A percentile compares a stretch with the other conserved stretches of the same genome.
Conservation (phyloP, 2,329 filamentous ascomycete genomes). For the Bipolaris victoriae region DNA sequence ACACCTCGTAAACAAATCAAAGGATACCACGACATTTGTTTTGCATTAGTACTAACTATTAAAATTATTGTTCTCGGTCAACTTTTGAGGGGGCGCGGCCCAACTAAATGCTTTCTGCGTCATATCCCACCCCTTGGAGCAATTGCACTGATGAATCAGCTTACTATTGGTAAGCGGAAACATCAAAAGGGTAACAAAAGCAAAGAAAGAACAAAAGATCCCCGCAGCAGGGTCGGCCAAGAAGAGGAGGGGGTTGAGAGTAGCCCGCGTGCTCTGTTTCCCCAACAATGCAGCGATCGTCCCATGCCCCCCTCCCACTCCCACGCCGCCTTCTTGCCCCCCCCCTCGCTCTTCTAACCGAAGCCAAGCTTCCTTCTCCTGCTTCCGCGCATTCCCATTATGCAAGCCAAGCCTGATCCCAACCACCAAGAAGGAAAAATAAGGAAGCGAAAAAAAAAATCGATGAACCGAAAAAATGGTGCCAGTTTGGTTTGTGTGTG, state of each 20-base stretch:
- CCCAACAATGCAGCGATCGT: slow-evolving; percentile 1
- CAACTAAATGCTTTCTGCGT: neutral
- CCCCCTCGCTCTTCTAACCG: neutral
- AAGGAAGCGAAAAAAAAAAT: neutral
- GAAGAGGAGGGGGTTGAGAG: neutral
- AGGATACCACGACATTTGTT: neutral
- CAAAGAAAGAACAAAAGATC: too few species aligned
- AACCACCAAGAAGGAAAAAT: neutral
- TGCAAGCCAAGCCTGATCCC: neutral
- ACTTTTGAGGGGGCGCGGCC: neutral
- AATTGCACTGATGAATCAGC: neutral
- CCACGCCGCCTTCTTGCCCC: too few species aligned
- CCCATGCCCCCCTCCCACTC: neutral
- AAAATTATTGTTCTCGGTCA: neutral
- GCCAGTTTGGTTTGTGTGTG: too few species aligned
- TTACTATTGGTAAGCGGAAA: neutral
- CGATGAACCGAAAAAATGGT: too few species aligned
- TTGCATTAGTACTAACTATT: slow-evolving; percentile 1
- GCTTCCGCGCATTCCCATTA: neutral
- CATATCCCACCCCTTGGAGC: too few species aligned
- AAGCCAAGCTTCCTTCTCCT: slow-evolving; percentile 1
- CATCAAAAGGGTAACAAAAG: too few species aligned
- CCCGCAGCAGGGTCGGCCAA: neutral
- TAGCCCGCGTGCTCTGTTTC: slow-evolving; percentile 6
- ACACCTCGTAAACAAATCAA: slow-evolving; percentile 1